Evolutionary conservation across 805 yeast genomes (phyloP).

Genomic region (Ogataea allantospora): DNA sequence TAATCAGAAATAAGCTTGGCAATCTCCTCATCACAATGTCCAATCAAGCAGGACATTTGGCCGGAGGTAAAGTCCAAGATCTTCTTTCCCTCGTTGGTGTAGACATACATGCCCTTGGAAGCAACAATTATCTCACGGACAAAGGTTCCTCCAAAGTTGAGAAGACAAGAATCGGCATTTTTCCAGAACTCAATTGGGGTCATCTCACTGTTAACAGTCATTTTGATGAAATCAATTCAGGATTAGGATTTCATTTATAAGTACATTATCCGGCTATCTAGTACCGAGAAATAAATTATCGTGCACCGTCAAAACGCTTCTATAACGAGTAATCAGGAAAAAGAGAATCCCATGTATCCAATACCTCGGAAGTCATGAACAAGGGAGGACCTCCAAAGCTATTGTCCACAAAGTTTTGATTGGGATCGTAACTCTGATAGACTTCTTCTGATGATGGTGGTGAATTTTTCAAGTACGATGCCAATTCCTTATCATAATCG

Average conservation of each 20-base stretch:
- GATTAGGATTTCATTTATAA: too few relatives aligned
- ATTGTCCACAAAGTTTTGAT: constrained; percentile 20
- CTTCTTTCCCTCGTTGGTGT: constrained; percentile 22
- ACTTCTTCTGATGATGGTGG: background rate
- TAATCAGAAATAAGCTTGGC: constrained; percentile 22
- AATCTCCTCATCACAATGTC: constrained; percentile 32
- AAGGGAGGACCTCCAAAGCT: constrained; percentile 54
- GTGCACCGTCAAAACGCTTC: constrained; percentile 28
- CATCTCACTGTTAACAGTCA: constrained; percentile 2
- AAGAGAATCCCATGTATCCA: constrained; percentile 48
- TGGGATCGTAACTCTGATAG: background rate
- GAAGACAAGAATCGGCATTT: constrained; percentile 16
- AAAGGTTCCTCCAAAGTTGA: constrained; percentile 22
- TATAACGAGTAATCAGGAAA: constrained; percentile 41
- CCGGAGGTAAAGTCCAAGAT: constrained; percentile 31
- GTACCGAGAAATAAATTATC: background rate
- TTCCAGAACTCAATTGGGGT: constrained; percentile 13
- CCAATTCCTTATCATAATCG: constrained; percentile 14
- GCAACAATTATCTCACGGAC: constrained; percentile 20
- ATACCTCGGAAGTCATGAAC: constrained; percentile 48
- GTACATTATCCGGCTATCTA: constrained; percentile 4
- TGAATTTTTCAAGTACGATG: background rate
- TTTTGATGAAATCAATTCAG: background rate
- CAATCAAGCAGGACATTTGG: constrained; percentile 28
- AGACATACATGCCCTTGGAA: constrained; percentile 27